These are phyloP conservation scores for Coemansia sp. DNA, from an alignment of 192 early-diverging fungal genomes.

Conservation along the genomic window DNA sequence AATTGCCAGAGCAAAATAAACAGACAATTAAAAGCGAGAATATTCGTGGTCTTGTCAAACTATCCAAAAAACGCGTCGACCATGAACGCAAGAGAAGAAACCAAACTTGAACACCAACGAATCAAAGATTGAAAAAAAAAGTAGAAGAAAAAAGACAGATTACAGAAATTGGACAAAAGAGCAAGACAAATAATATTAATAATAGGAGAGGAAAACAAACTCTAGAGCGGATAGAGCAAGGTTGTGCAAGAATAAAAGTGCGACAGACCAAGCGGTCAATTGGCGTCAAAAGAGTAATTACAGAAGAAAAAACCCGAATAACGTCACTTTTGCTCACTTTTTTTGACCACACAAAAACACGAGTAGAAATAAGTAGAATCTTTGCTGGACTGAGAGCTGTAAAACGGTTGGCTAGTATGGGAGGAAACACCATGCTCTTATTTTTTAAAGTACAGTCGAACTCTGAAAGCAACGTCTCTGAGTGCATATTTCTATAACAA, in stretches of 20 bases:
- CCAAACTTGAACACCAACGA: slow-evolving; percentile 1
- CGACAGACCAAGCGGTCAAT: too few species aligned
- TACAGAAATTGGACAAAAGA: not conserved
- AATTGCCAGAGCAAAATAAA: not conserved
- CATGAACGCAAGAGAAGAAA: slow-evolving; percentile 8
- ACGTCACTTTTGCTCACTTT: not conserved
- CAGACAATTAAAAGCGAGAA: not conserved
- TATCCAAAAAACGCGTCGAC: slow-evolving; percentile 6
- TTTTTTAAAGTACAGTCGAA: too few species aligned
- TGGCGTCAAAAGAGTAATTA: too few species aligned
- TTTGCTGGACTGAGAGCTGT: not conserved
- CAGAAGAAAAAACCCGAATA: not conserved
- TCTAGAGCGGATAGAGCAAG: not conserved
- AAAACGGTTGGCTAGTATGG: not conserved
- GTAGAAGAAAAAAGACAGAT: slow-evolving; percentile 4
- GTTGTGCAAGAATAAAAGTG: not conserved
- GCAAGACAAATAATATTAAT: not conserved
- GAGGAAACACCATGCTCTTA: not conserved
- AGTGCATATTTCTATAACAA: too few species aligned
- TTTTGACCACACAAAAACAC: not conserved
- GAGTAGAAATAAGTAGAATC: not conserved
- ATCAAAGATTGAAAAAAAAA: not conserved
- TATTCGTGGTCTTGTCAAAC: not conserved
- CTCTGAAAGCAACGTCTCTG: too few species aligned
- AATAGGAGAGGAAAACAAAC: not conserved